Evolutionary conservation across 2,329 filamentous ascomycete species (phyloP), one percentile per base, ranked within the genome.

Genomic region (Aspergillus niger): DNA sequence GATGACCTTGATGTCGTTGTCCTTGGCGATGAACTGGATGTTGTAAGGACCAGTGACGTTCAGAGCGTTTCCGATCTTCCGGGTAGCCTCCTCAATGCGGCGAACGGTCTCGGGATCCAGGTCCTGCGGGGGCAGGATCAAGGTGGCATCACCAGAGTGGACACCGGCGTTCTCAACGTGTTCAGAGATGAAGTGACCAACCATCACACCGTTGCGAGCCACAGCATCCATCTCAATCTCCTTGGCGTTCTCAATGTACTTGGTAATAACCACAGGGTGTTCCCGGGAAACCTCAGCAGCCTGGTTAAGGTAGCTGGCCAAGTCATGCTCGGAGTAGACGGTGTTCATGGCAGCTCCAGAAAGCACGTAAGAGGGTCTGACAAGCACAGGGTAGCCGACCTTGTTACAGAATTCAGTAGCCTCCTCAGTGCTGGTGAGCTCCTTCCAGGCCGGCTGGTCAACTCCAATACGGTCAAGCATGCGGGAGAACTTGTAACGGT

Each of bases 191-290:
- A 98, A 98, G 77, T 98, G 95, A 11, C 94, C 92, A 60, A 97
- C 87, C 79, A 98, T 90, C 57, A 86, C 89, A 72, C 95, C 95
- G 68, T 96, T 90, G 70, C 89, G 89, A 57, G 94, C 95, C 48
- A 99, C 95, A 43, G 95, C 95, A 70, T 99, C 95, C 95, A 99
- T 98, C 79, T 99, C 95, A 65, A 99, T 98, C 77, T 99, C 95
- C 83, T 99, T 98, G 66, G 95, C 95, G 68, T 96, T 95, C 82
- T 99, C 95, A 67, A 99, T 98, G 80, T 98, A 99, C 81, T 99
- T 99, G 63, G 94, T 98, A 72, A 99, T 98, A 63, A 99, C 95
- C 10, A 99, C 95, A 0, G 95, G 95, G 76, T 98, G 91, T 64
- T 98, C 94, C 64, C 91, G 88, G 5, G 95, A 98, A 50, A 99